Conservation (phyloP, 202 grass and related monocot genomes). For the Brachypodium distachyon region DNA sequence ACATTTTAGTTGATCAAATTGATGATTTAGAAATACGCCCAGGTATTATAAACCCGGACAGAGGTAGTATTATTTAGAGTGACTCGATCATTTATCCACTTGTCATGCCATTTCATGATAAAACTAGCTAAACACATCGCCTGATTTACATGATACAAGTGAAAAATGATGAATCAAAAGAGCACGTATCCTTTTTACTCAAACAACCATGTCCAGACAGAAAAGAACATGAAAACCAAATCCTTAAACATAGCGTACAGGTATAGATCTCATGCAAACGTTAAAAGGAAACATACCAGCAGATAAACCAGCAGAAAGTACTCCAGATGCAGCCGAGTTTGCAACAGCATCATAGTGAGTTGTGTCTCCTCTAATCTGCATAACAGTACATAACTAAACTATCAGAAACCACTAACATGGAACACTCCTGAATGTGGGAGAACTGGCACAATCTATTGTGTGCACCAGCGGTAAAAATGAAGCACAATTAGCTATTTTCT, state of each 20-base stretch:
- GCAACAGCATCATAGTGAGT: constrained; percentile 58
- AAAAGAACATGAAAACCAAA: background rate
- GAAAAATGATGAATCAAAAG: background rate
- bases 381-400: background rate
- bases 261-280: background rate
- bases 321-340: constrained; percentile 48
- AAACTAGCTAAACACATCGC: background rate
- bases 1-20: no score
- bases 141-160: no score
- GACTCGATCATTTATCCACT: background rate
- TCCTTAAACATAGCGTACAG: background rate
- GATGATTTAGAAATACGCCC: no score
- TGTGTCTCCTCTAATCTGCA: constrained; percentile 52
- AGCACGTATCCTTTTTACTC: background rate
- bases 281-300: constrained; percentile 27
- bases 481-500: no score
- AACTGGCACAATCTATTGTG: no score
- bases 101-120: background rate
- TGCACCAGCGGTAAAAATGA: no score
- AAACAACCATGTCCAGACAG: background rate
- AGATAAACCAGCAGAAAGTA: constrained; percentile 49
- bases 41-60: no score
- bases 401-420: background rate
- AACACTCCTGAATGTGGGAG: background rate
- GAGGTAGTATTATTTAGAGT: background rate